Conservation (phyloP, 495 filamentous ascomycete genomes). For the Staphylotrichum longicolle region DNA sequence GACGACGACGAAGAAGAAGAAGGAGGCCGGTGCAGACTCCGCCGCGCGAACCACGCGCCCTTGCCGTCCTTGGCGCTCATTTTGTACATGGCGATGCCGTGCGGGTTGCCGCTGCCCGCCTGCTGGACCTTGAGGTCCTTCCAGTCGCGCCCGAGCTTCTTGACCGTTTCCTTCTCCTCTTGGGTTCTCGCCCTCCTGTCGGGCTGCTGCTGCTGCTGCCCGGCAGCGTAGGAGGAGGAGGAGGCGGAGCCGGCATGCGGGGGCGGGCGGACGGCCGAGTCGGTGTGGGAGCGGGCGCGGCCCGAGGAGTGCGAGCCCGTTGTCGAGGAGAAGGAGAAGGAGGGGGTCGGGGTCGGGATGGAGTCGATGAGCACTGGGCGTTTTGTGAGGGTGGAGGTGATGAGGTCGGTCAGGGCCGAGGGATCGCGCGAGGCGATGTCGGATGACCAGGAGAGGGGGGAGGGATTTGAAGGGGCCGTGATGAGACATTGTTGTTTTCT, state of each 20-base stretch:
- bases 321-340: not conserved
- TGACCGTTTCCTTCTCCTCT: slow-evolving; percentile 10
- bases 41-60: slow-evolving; percentile 84
- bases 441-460: slow-evolving; percentile 61
- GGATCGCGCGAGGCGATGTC: slow-evolving; percentile 47
- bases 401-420: slow-evolving; percentile 55
- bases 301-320: slow-evolving; percentile 7
- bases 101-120: slow-evolving; percentile 63
- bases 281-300: slow-evolving; percentile 34
- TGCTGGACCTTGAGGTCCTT: slow-evolving; percentile 70
- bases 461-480: slow-evolving; percentile 74
- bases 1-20: not conserved
- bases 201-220: not conserved
- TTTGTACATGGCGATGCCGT: slow-evolving; percentile 77
- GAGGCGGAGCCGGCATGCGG: too few species aligned
- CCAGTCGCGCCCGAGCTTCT: slow-evolving; percentile 73
- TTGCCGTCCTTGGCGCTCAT: slow-evolving; percentile 72
- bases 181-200: not conserved
- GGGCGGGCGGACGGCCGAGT: slow-evolving; percentile 27
- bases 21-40: slow-evolving; percentile 63
- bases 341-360: slow-evolving; percentile 49
- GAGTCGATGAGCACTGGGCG: slow-evolving; percentile 73
- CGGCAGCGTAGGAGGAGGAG: not conserved
- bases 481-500: slow-evolving; percentile 19
- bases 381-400: slow-evolving; percentile 59